Evolutionary conservation across 225 moss, liverwort and hornwort genomes (phyloP).

Genomic region (Anthoceros angustus): DNA sequence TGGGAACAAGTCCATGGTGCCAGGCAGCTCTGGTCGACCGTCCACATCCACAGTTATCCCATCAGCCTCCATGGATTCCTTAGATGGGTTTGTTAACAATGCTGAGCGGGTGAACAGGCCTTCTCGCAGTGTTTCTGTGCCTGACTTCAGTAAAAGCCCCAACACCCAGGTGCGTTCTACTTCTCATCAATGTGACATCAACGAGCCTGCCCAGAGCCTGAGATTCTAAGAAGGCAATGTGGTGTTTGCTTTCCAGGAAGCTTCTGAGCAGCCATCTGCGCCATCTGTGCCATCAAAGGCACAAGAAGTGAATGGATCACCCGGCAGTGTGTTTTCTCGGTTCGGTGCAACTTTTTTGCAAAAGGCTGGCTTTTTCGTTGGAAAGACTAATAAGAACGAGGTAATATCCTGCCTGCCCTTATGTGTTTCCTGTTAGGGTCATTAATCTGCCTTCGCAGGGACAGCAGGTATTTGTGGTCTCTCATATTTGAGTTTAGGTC

Average conservation of each 20-base stretch:
- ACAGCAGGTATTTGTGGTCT: too few relatives aligned
- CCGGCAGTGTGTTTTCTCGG: constrained; percentile 20
- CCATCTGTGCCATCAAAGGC: constrained; percentile 4
- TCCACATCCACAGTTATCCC: constrained; percentile 34
- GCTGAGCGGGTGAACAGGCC: constrained; percentile 32
- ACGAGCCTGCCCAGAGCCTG: too few relatives aligned
- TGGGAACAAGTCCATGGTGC: constrained; percentile 19
- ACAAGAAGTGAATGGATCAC: constrained; percentile 9
- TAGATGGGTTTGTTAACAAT: constrained; percentile 63
- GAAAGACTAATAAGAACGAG: background rate
- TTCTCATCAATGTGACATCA: too few relatives aligned
- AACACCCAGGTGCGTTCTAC: constrained; percentile 17
- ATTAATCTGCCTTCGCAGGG: too few relatives aligned
- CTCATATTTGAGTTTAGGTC: too few relatives aligned
- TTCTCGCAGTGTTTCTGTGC: constrained; percentile 75
- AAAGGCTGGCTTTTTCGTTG: constrained; percentile 14
- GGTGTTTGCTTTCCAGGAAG: too few relatives aligned
- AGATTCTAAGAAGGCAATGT: too few relatives aligned
- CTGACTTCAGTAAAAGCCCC: constrained; percentile 71
- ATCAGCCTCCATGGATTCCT: constrained; percentile 52
- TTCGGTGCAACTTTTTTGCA: constrained; percentile 27
- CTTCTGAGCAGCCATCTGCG: background rate
- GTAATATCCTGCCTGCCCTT: too few relatives aligned
- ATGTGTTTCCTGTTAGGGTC: too few relatives aligned
- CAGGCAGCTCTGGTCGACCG: constrained; percentile 27